Conservation (phyloP, 2,329 filamentous ascomycete genomes). For the Zymoseptoria passerinii region DNA sequence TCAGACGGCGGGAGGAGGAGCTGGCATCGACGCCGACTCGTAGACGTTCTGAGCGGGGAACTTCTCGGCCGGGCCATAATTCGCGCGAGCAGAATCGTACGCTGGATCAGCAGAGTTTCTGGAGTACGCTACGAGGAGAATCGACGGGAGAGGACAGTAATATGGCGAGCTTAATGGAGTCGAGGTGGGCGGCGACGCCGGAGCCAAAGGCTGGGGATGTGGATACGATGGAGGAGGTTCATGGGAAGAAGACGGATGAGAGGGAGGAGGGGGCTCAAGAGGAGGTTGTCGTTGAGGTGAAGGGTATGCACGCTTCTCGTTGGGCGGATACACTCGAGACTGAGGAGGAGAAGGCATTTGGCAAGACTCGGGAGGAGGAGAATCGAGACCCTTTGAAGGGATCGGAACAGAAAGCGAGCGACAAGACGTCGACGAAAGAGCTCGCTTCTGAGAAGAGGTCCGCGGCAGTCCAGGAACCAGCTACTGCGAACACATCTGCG, state of each 20-base stretch:
- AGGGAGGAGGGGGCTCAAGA: constrained; percentile 3
- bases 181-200: constrained; percentile 24
- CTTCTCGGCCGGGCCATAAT: constrained; percentile 30
- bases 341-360: constrained; percentile 6
- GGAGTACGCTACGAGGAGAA: constrained; percentile 35
- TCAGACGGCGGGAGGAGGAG: constrained; percentile 9
- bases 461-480: neutral
- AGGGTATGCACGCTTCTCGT: constrained; percentile 22
- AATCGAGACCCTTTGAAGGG: constrained; percentile 1
- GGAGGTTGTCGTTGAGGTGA: constrained; percentile 5
- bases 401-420: neutral
- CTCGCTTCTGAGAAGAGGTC: neutral
- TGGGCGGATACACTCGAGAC: constrained; percentile 22
- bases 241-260: constrained; percentile 1
- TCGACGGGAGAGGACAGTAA: constrained; percentile 23
- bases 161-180: constrained; percentile 28
- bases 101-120: constrained; percentile 44
- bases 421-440: neutral
- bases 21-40: constrained; percentile 9
- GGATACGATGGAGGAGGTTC: neutral
- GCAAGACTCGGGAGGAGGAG: neutral
- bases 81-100: constrained; percentile 39
- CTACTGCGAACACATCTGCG: neutral
- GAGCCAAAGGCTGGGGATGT: constrained; percentile 9
- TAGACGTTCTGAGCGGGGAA: constrained; percentile 2